Evolutionary conservation across 2,329 filamentous ascomycete species (phyloP).

Genomic region (Chaetomiaceae sp.): DNA sequence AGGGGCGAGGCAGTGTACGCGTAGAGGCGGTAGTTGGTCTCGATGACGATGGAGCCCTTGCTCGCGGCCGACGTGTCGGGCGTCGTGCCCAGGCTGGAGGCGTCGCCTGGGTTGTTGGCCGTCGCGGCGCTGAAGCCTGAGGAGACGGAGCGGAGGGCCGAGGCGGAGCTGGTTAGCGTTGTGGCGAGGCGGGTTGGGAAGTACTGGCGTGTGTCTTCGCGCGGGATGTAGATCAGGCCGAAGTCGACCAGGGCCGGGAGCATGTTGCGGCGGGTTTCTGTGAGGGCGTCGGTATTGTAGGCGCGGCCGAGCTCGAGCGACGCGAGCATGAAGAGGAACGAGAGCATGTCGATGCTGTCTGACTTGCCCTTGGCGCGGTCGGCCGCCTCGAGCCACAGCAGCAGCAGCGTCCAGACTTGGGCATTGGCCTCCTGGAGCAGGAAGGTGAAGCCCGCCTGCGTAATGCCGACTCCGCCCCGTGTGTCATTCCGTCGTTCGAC

Average conservation of each 20-base stretch:
- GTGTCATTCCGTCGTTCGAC: conserved; percentile 54
- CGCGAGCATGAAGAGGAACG: conserved; percentile 92
- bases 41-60: conserved; percentile 86
- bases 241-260: conserved; percentile 88
- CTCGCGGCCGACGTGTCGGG: conserved; percentile 38
- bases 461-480: conserved; percentile 62
- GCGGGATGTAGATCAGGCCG: conserved; percentile 76
- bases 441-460: conserved; percentile 89
- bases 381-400: conserved; percentile 86
- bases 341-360: conserved; percentile 89
- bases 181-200: conserved; percentile 94
- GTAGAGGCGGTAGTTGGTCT: conserved; percentile 97
- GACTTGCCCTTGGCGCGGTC: conserved; percentile 59
- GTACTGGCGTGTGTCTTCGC: conserved; percentile 55
- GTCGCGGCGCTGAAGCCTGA: conserved; percentile 65
- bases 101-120: conserved; percentile 36
- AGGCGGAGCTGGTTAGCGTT: conserved; percentile 73
- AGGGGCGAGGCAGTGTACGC: conserved; percentile 92
- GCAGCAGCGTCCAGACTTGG: conserved; percentile 91
- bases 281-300: conserved; percentile 82
- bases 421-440: conserved; percentile 92
- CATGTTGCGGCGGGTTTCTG: conserved; percentile 78
- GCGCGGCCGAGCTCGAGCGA: conserved; percentile 86
- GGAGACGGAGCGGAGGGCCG: conserved; percentile 64
- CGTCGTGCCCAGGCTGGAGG: conserved; percentile 45